phyloP scores from a whole-genome alignment of 2,329 filamentous ascomycete genomes.

The Aspergillus sclerotialis region DNA sequence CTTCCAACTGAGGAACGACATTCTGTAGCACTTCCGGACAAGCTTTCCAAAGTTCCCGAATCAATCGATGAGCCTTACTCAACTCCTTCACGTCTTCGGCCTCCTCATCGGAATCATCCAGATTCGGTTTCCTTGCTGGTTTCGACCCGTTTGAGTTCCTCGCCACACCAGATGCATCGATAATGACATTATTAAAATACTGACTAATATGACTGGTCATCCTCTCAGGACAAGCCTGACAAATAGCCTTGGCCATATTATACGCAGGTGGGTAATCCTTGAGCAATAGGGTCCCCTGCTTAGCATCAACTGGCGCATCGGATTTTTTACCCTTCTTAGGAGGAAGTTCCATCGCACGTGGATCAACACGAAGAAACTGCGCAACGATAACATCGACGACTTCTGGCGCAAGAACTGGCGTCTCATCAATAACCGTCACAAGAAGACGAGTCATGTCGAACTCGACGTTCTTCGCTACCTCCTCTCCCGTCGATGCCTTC shows the following conservation, averaged over 20 bases:
- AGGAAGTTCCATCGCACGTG: constrained; percentile 47
- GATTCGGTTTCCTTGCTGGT: constrained; percentile 40
- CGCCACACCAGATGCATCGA: constrained; percentile 66
- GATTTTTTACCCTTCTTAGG: constrained; percentile 52
- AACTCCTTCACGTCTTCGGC: constrained; percentile 83
- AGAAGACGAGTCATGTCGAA: constrained; percentile 85
- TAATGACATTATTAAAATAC: constrained; percentile 94
- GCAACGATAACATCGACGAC: constrained; percentile 91
- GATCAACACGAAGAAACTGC: constrained; percentile 85
- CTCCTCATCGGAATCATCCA: constrained; percentile 59
- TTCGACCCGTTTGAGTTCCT: constrained; percentile 48
- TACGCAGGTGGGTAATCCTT: constrained; percentile 90
- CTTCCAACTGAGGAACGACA: constrained; percentile 87
- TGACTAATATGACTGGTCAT: constrained; percentile 93
- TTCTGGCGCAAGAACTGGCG: constrained; percentile 65
- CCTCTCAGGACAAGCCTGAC: constrained; percentile 80
- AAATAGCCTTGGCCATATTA: constrained; percentile 92
- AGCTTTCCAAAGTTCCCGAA: constrained; percentile 90
- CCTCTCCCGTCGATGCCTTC: constrained; percentile 68
- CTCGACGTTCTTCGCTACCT: constrained; percentile 86
- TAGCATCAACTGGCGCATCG: constrained; percentile 57
- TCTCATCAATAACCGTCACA: constrained; percentile 80
- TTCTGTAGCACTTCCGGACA: constrained; percentile 83
- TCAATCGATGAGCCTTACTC: constrained; percentile 78
- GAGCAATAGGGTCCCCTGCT: constrained; percentile 73